Percentiles rank a stretch among this genome's conserved stretches.
Evolutionary conservation across 2,329 filamentous ascomycete species (phyloP).

Genomic region (Hypomyces rosellus): DNA sequence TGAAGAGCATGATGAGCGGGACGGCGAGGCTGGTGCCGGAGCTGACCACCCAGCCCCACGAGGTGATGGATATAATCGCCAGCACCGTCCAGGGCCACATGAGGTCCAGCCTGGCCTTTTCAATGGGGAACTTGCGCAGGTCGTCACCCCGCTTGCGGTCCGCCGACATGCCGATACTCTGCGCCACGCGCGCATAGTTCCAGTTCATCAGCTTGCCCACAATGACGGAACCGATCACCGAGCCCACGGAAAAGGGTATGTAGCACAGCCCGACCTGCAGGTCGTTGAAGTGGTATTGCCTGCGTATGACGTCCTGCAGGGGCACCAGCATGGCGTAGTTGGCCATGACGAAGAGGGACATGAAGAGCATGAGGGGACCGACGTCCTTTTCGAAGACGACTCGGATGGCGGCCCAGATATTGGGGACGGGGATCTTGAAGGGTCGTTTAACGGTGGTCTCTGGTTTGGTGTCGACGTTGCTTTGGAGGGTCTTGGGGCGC

Average conservation of each 20-base stretch:
- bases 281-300: constrained; percentile 4
- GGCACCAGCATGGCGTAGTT: constrained; percentile 28
- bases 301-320: constrained; percentile 26
- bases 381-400: constrained; percentile 31
- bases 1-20: constrained; percentile 34
- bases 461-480: too few relatives aligned
- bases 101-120: constrained; percentile 31
- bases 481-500: too few relatives aligned
- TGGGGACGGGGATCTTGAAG: too few relatives aligned
- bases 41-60: constrained; percentile 38
- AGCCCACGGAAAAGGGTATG: too few relatives aligned
- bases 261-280: too few relatives aligned
- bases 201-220: constrained; percentile 51
- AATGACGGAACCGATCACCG: constrained; percentile 16
- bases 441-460: too few relatives aligned
- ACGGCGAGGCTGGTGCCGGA: constrained; percentile 31
- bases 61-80: constrained; percentile 34
- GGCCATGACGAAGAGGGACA: constrained; percentile 29
- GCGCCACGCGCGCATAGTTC: constrained; percentile 52
- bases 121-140: constrained; percentile 29
- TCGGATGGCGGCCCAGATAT: constrained; percentile 12
- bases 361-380: constrained; percentile 27
- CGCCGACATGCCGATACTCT: constrained; percentile 40
- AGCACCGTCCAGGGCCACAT: constrained; percentile 36
- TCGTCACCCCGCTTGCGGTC: constrained; percentile 37